phyloP scores from a whole-genome alignment of 2,329 filamentous ascomycete genomes.

The Alternaria solani region DNA sequence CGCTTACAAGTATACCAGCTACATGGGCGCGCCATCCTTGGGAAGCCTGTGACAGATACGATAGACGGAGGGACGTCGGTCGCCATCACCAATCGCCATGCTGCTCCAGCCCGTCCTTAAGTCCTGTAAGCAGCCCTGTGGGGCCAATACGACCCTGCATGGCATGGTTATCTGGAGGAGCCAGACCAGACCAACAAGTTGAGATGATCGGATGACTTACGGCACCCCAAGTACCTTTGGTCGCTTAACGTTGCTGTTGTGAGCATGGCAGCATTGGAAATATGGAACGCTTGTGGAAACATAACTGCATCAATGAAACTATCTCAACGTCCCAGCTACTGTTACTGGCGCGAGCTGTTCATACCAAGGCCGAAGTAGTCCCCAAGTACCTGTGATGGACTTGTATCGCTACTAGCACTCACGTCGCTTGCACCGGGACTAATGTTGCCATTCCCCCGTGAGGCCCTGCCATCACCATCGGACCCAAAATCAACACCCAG shows the following conservation, averaged over 20 bases:
- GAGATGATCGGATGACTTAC: background rate
- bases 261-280: background rate
- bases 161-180: background rate
- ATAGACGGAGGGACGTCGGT: background rate
- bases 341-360: slow-evolving; percentile 8
- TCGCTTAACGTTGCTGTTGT: background rate
- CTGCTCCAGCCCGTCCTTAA: background rate
- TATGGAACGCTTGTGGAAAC: background rate
- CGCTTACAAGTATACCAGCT: slow-evolving; percentile 10
- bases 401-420: slow-evolving; percentile 23
- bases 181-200: slow-evolving; percentile 1
- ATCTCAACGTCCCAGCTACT: background rate
- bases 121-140: slow-evolving; percentile 23
- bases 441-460: slow-evolving; percentile 25
- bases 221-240: background rate
- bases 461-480: slow-evolving; percentile 9
- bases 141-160: slow-evolving; percentile 7
- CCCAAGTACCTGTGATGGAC: slow-evolving; percentile 12
- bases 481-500: slow-evolving; percentile 4
- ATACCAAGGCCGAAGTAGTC: slow-evolving; percentile 37
- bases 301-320: background rate
- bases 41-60: background rate
- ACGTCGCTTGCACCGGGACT: slow-evolving; percentile 25
- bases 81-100: slow-evolving; percentile 8
- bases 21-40: slow-evolving; percentile 4